These are phyloP conservation scores for Dictyostelium capitatum DNA, from an alignment of 78 protist genomes.

Conservation along the genomic window DNA sequence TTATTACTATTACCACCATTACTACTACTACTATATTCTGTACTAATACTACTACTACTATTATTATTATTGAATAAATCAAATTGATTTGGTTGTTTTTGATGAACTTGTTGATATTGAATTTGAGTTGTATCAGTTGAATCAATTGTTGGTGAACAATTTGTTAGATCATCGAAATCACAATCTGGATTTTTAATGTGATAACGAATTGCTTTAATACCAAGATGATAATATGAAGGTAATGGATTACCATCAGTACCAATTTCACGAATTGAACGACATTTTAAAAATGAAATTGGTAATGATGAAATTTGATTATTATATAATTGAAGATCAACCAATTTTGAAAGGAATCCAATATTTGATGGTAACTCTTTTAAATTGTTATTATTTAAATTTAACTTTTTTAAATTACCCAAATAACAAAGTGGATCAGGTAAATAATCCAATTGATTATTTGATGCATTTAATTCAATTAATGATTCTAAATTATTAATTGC, in stretches of 20 bases:
- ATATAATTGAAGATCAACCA: constrained; percentile 52
- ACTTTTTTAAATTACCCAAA: constrained; percentile 27
- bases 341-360: constrained; percentile 49
- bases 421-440: constrained; percentile 61
- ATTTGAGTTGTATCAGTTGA: neutral
- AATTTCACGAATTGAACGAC: constrained; percentile 53
- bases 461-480: constrained; percentile 55
- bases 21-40: neutral
- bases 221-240: constrained; percentile 62
- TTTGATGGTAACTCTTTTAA: constrained; percentile 28
- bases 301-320: constrained; percentile 56
- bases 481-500: constrained; percentile 21
- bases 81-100: constrained; percentile 2
- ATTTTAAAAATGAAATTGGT: constrained; percentile 61
- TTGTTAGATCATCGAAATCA: neutral
- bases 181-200: constrained; percentile 63
- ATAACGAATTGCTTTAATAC: constrained; percentile 66
- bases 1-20: neutral
- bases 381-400: constrained; percentile 59
- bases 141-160: neutral
- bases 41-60: neutral
- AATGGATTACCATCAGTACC: constrained; percentile 74
- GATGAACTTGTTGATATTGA: neutral
- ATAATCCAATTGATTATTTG: constrained; percentile 33
- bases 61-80: neutral